phyloP scores from a whole-genome alignment of 768 basidiomycete species.

The Harrya chromipes region DNA sequence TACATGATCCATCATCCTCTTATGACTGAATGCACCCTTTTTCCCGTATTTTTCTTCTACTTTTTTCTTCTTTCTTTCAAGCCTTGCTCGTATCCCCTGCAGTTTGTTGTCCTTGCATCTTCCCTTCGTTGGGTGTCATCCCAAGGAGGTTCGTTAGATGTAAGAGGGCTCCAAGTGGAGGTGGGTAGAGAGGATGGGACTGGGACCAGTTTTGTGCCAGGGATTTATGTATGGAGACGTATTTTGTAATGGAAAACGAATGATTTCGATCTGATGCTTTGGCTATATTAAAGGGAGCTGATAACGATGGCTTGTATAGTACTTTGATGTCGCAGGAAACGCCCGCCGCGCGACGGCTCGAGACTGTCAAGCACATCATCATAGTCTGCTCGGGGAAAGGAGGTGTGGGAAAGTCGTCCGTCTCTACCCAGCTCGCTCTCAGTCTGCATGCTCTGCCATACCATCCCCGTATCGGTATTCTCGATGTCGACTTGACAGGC shows the following conservation, averaged over 20 bases:
- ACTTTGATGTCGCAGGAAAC: constrained; percentile 38
- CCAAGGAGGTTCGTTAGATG: constrained; percentile 56
- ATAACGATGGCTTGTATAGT: too few species aligned
- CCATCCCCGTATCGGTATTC: constrained; percentile 73
- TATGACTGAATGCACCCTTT: constrained; percentile 22
- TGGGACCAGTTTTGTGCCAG: not conserved
- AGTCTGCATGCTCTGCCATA: constrained; percentile 73
- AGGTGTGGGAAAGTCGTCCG: constrained; percentile 98
- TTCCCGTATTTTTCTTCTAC: constrained; percentile 13
- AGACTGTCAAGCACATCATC: constrained; percentile 77
- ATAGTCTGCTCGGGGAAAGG: constrained; percentile 96
- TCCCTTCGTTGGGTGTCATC: constrained; percentile 46
- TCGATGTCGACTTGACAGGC: constrained; percentile 92
- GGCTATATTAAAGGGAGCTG: too few species aligned
- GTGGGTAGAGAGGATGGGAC: constrained; percentile 13
- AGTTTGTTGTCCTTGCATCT: constrained; percentile 67
- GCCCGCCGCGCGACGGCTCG: constrained; percentile 69
- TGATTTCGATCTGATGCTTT: too few species aligned
- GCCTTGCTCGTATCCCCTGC: constrained; percentile 24
- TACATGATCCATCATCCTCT: constrained; percentile 23
- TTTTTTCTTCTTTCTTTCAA: constrained; percentile 18
- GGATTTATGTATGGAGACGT: constrained; percentile 2
- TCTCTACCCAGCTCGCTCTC: constrained; percentile 87
- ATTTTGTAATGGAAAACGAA: constrained; percentile 2
- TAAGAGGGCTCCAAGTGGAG: constrained; percentile 64